These are phyloP conservation scores for Metschnikowia rubicola DNA, from an alignment of 805 yeast genomes.

Conservation along the genomic window DNA sequence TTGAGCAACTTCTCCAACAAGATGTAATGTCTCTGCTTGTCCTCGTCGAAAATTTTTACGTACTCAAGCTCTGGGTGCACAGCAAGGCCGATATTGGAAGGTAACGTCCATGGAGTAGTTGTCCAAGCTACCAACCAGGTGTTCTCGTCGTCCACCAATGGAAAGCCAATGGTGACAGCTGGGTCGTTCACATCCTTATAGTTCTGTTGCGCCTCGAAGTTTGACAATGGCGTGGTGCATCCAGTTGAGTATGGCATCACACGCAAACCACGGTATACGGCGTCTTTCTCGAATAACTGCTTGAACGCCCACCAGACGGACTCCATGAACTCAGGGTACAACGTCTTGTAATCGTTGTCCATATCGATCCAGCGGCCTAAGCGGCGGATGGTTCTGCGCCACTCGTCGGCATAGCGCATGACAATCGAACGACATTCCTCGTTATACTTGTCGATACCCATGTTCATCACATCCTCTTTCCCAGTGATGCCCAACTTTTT, in stretches of 20 bases:
- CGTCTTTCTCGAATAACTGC: conserved; percentile 76
- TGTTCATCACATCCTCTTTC: conserved; percentile 87
- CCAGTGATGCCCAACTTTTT: conserved; percentile 91
- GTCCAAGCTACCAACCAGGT: conserved; percentile 96
- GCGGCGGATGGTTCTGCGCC: conserved; percentile 92
- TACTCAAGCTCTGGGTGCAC: conserved; percentile 91
- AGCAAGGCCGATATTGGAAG: conserved; percentile 87
- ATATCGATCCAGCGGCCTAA: conserved; percentile 99
- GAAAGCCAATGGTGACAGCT: conserved; percentile 90
- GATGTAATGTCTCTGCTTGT: conserved; percentile 74
- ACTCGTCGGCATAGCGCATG: conserved; percentile 93
- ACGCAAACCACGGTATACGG: conserved; percentile 91
- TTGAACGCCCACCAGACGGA: conserved; percentile 99
- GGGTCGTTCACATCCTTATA: conserved; percentile 98
- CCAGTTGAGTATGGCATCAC: conserved; percentile 99
- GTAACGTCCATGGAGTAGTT: conserved; percentile 99
- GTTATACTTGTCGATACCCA: conserved; percentile 94
- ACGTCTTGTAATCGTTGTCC: conserved; percentile 95
- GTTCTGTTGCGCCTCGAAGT: conserved; percentile 97
- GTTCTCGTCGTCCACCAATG: conserved; percentile 72
- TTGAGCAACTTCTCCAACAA: conserved; percentile 79
- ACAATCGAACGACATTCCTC: conserved; percentile 94
- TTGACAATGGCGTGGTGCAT: conserved; percentile 91
- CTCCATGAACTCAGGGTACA: conserved; percentile 96
- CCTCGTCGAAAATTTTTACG: conserved; percentile 88